Evolutionary conservation across 2,329 filamentous ascomycete species (phyloP), one percentile per base, ranked within the genome.

Genomic region (Fusarium graminum): DNA sequence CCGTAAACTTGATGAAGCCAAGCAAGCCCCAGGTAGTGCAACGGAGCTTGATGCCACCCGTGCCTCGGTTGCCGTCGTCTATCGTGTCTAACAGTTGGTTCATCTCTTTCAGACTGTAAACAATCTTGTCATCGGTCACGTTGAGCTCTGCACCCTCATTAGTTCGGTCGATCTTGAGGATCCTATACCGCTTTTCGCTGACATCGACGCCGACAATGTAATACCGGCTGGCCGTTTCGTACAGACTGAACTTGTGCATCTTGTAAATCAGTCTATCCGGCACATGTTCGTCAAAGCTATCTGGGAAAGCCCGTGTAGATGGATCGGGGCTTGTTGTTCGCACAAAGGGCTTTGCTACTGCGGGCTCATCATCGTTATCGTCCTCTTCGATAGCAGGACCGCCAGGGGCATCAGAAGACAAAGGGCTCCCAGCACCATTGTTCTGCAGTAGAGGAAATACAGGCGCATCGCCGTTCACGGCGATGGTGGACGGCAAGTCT

Each of bases 161-260:
- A 7, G 92, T 97, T 43, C 95, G 89, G 76, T 98, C 94, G 71
- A 99, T 96, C 78, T 98, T 97, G 74, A 99, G 81, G 56, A 99
- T 93, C 50, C 94, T 89, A 78, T 95, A 98, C 26, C 91, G 88
- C 72, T 88, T 90, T 77, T 98, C 95, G 69, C 93, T 90, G 55
- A 97, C 88, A 75, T 99, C 95, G 50, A 92, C 91, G 14, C 95
- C 95, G 17, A 98, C 93, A 67, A 99, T 90, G 77, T 97, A 99
- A 78, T 95, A 99, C 51, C 93, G 88, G 54, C 90, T 93, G 13
- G 92, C 92, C 4, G 95, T 99, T 81, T 99, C 95, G 78, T 99
- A 98, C 22, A 99, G 81, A n/a, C 92, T 95, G 78, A 97, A 98
- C 74, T 95, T 96, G 82, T 97, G 93, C 93, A 99, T 97, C 76